Percentiles rank a stretch among this genome's conserved stretches.
These are phyloP conservation scores for Umbelopsis sp. DNA, from an alignment of 192 early-diverging fungal species.

Conservation along the genomic window DNA sequence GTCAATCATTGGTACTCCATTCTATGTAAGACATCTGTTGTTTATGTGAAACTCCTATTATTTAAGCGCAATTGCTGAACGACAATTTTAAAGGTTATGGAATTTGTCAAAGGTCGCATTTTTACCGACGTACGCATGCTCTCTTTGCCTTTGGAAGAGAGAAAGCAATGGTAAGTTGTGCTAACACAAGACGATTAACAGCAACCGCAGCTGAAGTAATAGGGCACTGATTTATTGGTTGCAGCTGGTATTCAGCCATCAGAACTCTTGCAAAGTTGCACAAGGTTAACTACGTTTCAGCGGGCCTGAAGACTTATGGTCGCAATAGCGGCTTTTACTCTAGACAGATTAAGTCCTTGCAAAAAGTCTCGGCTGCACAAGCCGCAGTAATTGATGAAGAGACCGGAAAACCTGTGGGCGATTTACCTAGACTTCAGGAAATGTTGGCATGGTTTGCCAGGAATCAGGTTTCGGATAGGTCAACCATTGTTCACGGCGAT, in stretches of 20 bases:
- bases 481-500: conserved; percentile 90
- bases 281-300: conserved; percentile 59
- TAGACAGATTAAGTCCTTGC: conserved; percentile 79
- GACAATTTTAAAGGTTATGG: conserved; percentile 68
- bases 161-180: conserved; percentile 20
- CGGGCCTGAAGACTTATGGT: conserved; percentile 78
- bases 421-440: conserved; percentile 68
- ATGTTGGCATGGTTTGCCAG: conserved; percentile 75
- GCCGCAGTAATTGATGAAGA: conserved; percentile 60
- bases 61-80: background rate
- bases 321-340: conserved; percentile 72
- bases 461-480: conserved; percentile 71
- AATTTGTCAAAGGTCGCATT: conserved; percentile 91
- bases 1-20: conserved; percentile 87
- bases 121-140: conserved; percentile 69
- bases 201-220: too few relatives aligned
- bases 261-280: conserved; percentile 83
- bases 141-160: conserved; percentile 54
- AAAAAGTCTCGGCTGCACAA: conserved; percentile 69
- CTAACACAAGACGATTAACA: background rate
- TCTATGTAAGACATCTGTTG: conserved; percentile 65
- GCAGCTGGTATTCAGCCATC: conserved; percentile 71
- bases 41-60: background rate
- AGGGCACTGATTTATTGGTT: background rate
- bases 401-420: conserved; percentile 60